A percentile compares a stretch with the other conserved stretches of the same genome.
Conservation (phyloP, 2,329 filamentous ascomycete species). For the Alternaria sp. region DNA sequence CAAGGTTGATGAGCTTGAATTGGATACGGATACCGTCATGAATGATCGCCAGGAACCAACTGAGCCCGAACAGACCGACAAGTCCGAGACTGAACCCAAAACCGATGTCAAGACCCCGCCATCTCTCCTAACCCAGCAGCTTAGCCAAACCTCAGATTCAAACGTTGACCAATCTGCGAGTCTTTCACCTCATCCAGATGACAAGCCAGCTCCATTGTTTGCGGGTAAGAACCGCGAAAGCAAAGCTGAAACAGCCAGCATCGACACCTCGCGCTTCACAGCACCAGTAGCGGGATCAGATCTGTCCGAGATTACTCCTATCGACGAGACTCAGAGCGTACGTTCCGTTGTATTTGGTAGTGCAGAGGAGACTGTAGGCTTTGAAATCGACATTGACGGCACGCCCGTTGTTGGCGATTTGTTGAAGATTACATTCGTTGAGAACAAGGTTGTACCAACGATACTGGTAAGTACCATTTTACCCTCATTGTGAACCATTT, state of each 20-base stretch:
- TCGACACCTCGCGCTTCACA: slow-evolving; percentile 41
- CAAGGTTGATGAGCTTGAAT: slow-evolving; percentile 64
- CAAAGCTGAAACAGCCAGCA: slow-evolving; percentile 38
- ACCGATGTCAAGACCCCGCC: slow-evolving; percentile 43
- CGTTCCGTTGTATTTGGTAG: slow-evolving; percentile 48
- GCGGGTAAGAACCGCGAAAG: slow-evolving; percentile 50
- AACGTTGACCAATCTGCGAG: slow-evolving; percentile 34
- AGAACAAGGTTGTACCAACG: slow-evolving; percentile 91
- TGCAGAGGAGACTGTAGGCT: slow-evolving; percentile 49
- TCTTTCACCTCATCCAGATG: slow-evolving; percentile 68
- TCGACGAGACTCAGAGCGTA: slow-evolving; percentile 46
- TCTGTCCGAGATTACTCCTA: slow-evolving; percentile 47
- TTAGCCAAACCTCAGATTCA: slow-evolving; percentile 44
- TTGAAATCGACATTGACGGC: slow-evolving; percentile 68
- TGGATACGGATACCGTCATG: slow-evolving; percentile 66
- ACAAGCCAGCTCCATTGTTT: slow-evolving; percentile 74
- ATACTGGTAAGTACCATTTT: slow-evolving; percentile 76
- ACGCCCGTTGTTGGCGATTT: slow-evolving; percentile 90
- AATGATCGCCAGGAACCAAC: slow-evolving; percentile 36
- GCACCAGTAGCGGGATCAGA: slow-evolving; percentile 38
- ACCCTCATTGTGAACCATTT: not conserved
- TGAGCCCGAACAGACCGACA: slow-evolving; percentile 29
- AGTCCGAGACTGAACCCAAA: slow-evolving; percentile 37
- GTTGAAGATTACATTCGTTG: slow-evolving; percentile 95
- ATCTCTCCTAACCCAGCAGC: slow-evolving; percentile 55